Evolutionary conservation across 495 filamentous ascomycete species (phyloP), one percentile per base, ranked within the genome.

Genomic region (Thermochaetoides thermophila): DNA sequence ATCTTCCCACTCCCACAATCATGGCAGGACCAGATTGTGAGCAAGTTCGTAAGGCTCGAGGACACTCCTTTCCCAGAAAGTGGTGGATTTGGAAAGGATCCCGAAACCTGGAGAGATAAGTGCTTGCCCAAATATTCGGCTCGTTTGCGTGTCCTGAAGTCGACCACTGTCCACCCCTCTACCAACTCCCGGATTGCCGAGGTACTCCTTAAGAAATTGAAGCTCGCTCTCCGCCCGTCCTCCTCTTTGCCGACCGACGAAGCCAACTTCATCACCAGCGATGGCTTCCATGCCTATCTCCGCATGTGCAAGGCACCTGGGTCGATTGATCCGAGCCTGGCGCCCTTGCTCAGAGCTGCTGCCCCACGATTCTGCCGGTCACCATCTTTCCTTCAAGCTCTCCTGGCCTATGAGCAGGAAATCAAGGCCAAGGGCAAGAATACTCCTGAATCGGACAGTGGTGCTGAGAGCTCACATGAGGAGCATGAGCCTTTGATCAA

Each of bases 11-110:
- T 78, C 15, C 76, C 81, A 11, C 64, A 70, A 38, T 67, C 70
- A 1, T 81, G 77, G 72, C 79, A 81, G 45, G 61, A 71, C 42
- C 69, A 73, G 27, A 78, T 84, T 40, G 63, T 73, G 27, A 67
- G 66, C 39, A 71, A 69, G 21, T 73, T 84, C 35, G 69, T 72
- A 29, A 58, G 53, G 14, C 47, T 73, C 11, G 66, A 68, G 34
- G 48, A 64, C 12, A 68, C 63, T 3, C 68, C 68, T 2, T 71
- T 73, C 30, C 67, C 68, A 7, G 68, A 73, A 37, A 63, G 63
- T 35, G 61, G 64, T 2, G 57, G 57, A 7, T 64, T 63, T 34
- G 59, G 61, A 11, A 65, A 65, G 37, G 60, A 64, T 31, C 61
- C 63, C 0, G 59, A 60, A 33, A 63, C 53, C n/a, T 72, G 68